Base-by-base conservation (phyloP, 129 eudicot genomes). In the Erigeron canadensis region DNA sequence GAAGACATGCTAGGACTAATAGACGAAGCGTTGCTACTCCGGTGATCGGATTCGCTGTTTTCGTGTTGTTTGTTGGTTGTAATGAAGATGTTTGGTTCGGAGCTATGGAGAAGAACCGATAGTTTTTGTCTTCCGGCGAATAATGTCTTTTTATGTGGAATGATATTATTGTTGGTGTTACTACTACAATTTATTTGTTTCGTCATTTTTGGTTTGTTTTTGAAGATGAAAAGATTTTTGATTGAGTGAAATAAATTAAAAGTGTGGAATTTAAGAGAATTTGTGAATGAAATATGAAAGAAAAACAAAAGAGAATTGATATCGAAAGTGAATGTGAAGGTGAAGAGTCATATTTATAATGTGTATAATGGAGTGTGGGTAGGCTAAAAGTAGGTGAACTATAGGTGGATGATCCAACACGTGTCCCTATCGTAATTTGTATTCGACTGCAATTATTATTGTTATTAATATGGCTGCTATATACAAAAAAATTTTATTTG, bases 81-180 rank as follows among this genome's bases (percentile, higher is more conserved):
- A 38, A 69, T 51, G 40, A 69, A 53, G 63, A 69, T 56, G 48
- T 69, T 54, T 39, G 74, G 74, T 40, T 69, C 74, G 11, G 74
- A 69, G 51, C 18, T 69, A 19, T 63, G 77, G 58, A 93, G 80
- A 48, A 89, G 72, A 48, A 81, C 64, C 56, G 91, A 83, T 28
- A 93, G 67, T 65, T 87, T 93, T n/a, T 60, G 75, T 53, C 85
- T 74, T 10, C 89, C 74, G 38, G 61, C 75, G 37, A 71, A 43
- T 28, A 28, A 28, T 43, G 58, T 65, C 4, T 38, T 70, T 22
- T 78, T 70, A 61, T 84, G 74, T 39, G 78, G 12, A 4, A 66
- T 43, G 9, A 41, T 2, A 17, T 28, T 28, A 28, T 28, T 28
- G 3, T 28, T 28, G 34, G 34, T 28, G 34, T 28, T 28, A 28